phyloP scores from a whole-genome alignment of 305 asterid genomes.

The Rubia balearica region DNA sequence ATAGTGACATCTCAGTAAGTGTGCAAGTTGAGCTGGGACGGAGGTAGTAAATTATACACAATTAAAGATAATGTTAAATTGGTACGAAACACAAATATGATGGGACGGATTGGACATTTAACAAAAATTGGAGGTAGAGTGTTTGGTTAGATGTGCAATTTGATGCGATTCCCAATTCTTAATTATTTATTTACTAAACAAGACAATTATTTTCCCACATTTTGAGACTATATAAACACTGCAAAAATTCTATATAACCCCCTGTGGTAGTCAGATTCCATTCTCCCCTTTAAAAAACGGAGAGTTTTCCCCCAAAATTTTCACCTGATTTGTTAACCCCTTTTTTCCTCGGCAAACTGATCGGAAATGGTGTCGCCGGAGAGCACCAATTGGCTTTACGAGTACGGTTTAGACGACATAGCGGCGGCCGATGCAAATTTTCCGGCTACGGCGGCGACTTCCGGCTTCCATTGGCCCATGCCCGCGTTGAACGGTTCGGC shows the following conservation, averaged over 20 bases:
- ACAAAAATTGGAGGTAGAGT: not conserved
- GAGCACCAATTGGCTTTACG: conserved; percentile 84
- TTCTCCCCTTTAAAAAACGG: conserved; percentile 19
- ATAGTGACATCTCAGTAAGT: no score
- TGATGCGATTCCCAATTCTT: conserved; percentile 6
- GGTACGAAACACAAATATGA: not conserved
- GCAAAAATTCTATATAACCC: conserved; percentile 7
- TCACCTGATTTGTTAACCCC: not conserved
- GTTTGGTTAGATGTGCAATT: not conserved
- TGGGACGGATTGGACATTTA: not conserved
- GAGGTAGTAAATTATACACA: no score
- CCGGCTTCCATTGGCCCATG: conserved; percentile 67
- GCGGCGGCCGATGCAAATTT: conserved; percentile 44
- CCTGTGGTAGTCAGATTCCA: conserved; percentile 19
- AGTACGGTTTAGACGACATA: conserved; percentile 70
- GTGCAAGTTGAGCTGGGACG: no score
- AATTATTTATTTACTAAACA: not conserved
- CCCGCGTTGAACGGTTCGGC: conserved; percentile 58
- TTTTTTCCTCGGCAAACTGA: conserved; percentile 17
- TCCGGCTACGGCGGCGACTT: conserved; percentile 33
- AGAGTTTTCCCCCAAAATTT: conserved; percentile 12
- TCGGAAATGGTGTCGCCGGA: conserved; percentile 85
- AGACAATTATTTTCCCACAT: not conserved
- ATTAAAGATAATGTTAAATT: no score
- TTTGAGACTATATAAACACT: not conserved